A percentile compares a stretch with the other conserved stretches of the same genome.
These are phyloP conservation scores for Hygrocybe coccinea DNA, from an alignment of 768 basidiomycete species.

Conservation along the genomic window DNA sequence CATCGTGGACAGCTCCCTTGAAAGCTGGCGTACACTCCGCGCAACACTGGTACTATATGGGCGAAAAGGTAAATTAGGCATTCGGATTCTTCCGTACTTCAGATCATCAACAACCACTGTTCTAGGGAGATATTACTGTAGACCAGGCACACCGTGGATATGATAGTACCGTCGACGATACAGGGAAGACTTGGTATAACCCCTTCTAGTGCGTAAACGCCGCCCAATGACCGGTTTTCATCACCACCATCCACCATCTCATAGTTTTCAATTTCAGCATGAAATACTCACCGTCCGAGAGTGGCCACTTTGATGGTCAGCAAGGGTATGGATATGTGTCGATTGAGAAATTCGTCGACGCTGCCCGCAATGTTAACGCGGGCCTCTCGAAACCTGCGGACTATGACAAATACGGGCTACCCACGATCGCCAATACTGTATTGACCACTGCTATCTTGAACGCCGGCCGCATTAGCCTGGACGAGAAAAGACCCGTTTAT, in stretches of 20 bases:
- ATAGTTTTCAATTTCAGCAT: slow-evolving; percentile 47
- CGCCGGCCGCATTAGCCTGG: slow-evolving; percentile 84
- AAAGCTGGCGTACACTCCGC: slow-evolving; percentile 86
- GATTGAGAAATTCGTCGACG: slow-evolving; percentile 89
- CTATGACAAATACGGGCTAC: slow-evolving; percentile 75
- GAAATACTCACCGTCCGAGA: slow-evolving; percentile 91
- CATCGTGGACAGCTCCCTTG: slow-evolving; percentile 90
- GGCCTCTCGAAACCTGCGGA: slow-evolving; percentile 59
- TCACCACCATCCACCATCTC: slow-evolving; percentile 1
- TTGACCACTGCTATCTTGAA: slow-evolving; percentile 84
- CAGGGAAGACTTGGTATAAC: slow-evolving; percentile 81
- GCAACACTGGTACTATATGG: slow-evolving; percentile 96
- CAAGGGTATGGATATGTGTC: slow-evolving; percentile 89
- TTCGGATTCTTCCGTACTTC: neutral
- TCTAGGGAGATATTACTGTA: slow-evolving; percentile 82
- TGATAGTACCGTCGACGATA: slow-evolving; percentile 80
- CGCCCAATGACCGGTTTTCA: neutral
- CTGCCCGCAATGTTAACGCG: slow-evolving; percentile 72
- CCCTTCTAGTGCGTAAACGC: slow-evolving; percentile 87
- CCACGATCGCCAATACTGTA: slow-evolving; percentile 86
- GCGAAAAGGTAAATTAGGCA: slow-evolving; percentile 59
- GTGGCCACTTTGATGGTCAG: slow-evolving; percentile 91
- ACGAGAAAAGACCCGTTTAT: slow-evolving; percentile 80
- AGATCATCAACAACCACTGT: neutral
- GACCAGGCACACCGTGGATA: slow-evolving; percentile 95